A percentile compares a stretch with the other conserved stretches of the same genome.
These are phyloP conservation scores for Mycosphaerelloides madeirae DNA, from an alignment of 2,329 filamentous ascomycete genomes.

Conservation along the genomic window DNA sequence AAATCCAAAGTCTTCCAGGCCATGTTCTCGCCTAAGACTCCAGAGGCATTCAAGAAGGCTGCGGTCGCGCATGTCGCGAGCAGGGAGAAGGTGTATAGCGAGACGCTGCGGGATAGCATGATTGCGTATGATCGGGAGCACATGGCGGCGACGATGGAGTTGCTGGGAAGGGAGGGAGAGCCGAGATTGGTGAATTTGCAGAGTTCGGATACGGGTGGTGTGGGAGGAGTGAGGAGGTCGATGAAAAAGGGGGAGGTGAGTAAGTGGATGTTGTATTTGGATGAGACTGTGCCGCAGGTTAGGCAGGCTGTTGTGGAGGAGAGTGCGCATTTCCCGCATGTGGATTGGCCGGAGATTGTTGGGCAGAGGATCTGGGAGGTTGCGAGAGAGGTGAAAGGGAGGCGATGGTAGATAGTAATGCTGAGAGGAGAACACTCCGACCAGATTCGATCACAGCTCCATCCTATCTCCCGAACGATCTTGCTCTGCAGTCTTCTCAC, in stretches of 20 bases:
- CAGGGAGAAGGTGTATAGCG: conserved; percentile 7
- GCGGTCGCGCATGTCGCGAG: conserved; percentile 4
- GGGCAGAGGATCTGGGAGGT: conserved; percentile 4
- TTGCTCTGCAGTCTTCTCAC: too few species aligned
- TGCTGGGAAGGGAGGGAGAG: conserved; percentile 1
- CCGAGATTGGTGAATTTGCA: conserved; percentile 9
- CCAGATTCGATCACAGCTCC: too few species aligned
- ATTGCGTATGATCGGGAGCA: conserved; percentile 7
- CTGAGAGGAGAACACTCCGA: too few species aligned
- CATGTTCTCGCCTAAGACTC: conserved; percentile 11
- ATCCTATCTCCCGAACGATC: too few species aligned
- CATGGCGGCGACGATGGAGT: background rate
- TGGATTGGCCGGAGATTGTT: conserved; percentile 9
- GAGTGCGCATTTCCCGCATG: conserved; percentile 13
- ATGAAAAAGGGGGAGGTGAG: conserved; percentile 4
- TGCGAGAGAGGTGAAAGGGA: background rate
- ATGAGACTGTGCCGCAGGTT: conserved; percentile 6
- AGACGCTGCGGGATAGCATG: conserved; percentile 5
- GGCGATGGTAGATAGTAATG: background rate
- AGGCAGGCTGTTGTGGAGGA: conserved; percentile 2
- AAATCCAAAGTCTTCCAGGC: conserved; percentile 7
- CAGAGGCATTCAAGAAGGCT: conserved; percentile 5
- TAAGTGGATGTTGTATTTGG: conserved; percentile 9
- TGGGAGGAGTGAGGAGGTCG: conserved; percentile 3
- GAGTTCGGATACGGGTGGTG: conserved; percentile 6